These are phyloP conservation scores for Suillus subluteus DNA, from an alignment of 768 basidiomycete species.

Conservation along the genomic window DNA sequence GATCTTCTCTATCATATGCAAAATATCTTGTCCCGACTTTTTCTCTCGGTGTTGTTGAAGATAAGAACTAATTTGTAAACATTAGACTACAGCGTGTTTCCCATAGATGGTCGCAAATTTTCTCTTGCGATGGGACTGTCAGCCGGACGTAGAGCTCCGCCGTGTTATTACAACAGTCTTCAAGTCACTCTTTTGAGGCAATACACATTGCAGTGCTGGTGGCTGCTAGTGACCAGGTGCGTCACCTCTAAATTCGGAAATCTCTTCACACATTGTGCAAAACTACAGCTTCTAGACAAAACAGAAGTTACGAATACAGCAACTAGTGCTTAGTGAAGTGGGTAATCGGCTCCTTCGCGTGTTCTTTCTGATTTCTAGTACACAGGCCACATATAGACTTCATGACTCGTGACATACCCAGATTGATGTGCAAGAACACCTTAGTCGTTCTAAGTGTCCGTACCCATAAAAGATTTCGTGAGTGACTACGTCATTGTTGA, in stretches of 20 bases:
- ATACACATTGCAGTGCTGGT: constrained; percentile 2
- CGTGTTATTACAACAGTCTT: neutral
- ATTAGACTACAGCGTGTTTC: neutral
- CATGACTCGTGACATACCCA: neutral
- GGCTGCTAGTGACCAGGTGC: neutral
- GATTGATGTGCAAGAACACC: neutral
- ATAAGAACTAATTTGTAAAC: constrained; percentile 6
- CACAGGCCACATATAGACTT: neutral
- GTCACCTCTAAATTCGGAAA: neutral
- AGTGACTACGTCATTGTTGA: neutral
- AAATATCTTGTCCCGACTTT: no score
- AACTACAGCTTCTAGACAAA: neutral
- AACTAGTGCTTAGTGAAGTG: neutral
- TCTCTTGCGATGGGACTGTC: neutral
- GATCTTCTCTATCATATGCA: neutral
- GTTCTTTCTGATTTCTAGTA: neutral
- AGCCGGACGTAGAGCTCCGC: neutral
- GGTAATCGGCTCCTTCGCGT: neutral
- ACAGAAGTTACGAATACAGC: neutral
- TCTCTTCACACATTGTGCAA: neutral
- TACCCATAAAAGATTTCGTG: neutral
- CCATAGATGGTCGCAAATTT: neutral
- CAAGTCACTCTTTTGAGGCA: neutral
- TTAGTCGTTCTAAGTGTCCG: neutral
- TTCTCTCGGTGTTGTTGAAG: constrained; percentile 4